phyloP scores from a whole-genome alignment of 805 yeast genomes.

The Soucietia sequanensis region DNA sequence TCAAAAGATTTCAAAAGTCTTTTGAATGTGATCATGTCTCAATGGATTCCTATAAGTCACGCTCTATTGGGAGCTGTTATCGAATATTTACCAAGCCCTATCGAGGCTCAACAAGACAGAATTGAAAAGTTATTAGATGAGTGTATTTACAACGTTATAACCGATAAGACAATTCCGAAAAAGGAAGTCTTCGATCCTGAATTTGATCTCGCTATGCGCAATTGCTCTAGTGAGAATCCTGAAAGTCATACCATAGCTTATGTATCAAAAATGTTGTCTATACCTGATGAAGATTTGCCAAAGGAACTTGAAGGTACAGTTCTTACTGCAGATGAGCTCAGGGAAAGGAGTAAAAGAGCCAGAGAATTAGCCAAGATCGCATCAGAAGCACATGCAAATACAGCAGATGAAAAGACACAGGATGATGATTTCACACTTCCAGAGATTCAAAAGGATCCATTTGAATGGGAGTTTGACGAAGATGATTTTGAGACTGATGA shows the following conservation, averaged over 20 bases:
- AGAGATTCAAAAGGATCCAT: constrained; percentile 31
- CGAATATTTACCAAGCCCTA: constrained; percentile 82
- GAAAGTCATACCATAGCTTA: constrained; percentile 56
- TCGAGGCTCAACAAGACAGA: constrained; percentile 68
- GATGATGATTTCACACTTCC: constrained; percentile 27
- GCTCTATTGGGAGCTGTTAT: constrained; percentile 83
- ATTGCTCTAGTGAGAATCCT: constrained; percentile 69
- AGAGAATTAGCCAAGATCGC: constrained; percentile 69
- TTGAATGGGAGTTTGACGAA: constrained; percentile 50
- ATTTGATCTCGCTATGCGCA: constrained; percentile 55
- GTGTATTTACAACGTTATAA: constrained; percentile 46
- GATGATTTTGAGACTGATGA: constrained; percentile 38
- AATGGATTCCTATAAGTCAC: constrained; percentile 92
- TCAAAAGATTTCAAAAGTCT: constrained; percentile 73
- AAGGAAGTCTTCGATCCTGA: constrained; percentile 44
- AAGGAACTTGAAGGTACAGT: constrained; percentile 39
- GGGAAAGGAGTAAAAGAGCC: constrained; percentile 62
- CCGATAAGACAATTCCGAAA: constrained; percentile 34
- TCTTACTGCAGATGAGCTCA: constrained; percentile 53
- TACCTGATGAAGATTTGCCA: constrained; percentile 82
- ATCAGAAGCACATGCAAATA: constrained; percentile 45
- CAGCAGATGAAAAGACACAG: constrained; percentile 16
- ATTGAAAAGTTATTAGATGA: constrained; percentile 60
- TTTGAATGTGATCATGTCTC: constrained; percentile 70
- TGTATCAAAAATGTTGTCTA: constrained; percentile 84